Evolutionary conservation across 306 rosid species (phyloP).

Genomic region (Prinsepia uniflora): DNA sequence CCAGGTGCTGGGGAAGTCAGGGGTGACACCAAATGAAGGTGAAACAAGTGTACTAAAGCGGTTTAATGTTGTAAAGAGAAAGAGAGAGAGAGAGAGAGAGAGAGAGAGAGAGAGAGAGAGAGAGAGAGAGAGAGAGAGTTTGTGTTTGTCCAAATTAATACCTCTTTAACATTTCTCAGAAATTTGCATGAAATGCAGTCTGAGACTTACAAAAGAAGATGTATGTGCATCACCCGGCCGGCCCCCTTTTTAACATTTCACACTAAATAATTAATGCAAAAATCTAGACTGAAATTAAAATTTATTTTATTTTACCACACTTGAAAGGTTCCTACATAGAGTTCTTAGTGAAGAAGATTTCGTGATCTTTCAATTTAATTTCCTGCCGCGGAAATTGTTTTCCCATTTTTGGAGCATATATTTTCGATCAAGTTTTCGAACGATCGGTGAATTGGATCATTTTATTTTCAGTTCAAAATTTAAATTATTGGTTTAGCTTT

Average conservation of each 20-base stretch:
- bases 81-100: neutral
- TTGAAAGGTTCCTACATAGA: conserved; percentile 23
- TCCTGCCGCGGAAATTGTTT: neutral
- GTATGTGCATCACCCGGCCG: conserved; percentile 4
- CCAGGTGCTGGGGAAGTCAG: conserved; percentile 1
- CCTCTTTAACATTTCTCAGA: conserved; percentile 5
- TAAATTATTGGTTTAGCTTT: neutral
- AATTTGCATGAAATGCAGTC: neutral
- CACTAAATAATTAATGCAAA: conserved; percentile 24
- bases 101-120: too few relatives aligned
- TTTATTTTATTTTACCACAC: conserved; percentile 26
- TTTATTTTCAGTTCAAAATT: neutral
- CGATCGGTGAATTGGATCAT: neutral
- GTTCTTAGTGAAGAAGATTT: conserved; percentile 32
- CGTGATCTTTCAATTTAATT: conserved; percentile 24
- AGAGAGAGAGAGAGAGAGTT: neutral
- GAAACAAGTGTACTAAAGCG: conserved; percentile 3
- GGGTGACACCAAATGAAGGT: conserved; percentile 2
- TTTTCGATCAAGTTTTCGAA: neutral
- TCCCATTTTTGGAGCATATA: neutral
- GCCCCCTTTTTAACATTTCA: conserved; percentile 8
- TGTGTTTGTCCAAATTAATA: neutral
- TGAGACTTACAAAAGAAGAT: conserved; percentile 1
- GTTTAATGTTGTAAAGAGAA: neutral
- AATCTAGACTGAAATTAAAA: conserved; percentile 23